These are phyloP conservation scores for Lizanozyma gosingica DNA, from an alignment of 1,139 yeast species.

Conservation along the genomic window DNA sequence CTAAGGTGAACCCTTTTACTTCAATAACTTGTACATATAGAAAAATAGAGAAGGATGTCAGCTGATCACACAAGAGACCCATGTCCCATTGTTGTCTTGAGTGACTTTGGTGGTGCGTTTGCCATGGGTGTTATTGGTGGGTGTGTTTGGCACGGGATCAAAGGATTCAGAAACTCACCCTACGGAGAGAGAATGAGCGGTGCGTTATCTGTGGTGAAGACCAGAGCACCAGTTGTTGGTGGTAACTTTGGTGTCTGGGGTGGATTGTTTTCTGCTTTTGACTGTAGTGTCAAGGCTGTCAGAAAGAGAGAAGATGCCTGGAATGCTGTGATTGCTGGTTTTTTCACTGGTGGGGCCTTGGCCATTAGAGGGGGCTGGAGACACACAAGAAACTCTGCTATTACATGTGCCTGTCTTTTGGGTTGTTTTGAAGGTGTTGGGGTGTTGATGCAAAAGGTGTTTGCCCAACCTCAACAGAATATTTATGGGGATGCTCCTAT, in stretches of 20 bases:
- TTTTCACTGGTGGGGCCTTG: constrained; percentile 95
- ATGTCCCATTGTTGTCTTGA: constrained; percentile 91
- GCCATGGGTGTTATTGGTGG: constrained; percentile 99
- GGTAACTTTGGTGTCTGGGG: constrained; percentile 99
- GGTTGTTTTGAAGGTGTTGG: constrained; percentile 99
- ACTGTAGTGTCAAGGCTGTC: constrained; percentile 89
- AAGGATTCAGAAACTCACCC: constrained; percentile 97
- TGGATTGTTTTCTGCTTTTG: constrained; percentile 91
- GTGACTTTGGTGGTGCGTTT: constrained; percentile 98
- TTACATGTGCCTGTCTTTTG: constrained; percentile 92
- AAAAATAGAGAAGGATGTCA: constrained; percentile 57
- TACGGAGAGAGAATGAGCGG: constrained; percentile 91
- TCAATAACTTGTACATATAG: no score
- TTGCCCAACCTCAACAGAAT: constrained; percentile 35
- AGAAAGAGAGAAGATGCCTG: constrained; percentile 98
- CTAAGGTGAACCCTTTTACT: no score
- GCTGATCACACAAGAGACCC: constrained; percentile 99
- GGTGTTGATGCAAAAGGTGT: constrained; percentile 84
- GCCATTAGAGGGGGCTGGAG: constrained; percentile 99
- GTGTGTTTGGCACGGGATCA: constrained; percentile 96
- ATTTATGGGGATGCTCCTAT: not conserved
- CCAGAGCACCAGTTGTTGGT: constrained; percentile 97
- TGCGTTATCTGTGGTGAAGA: constrained; percentile 81
- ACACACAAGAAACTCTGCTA: constrained; percentile 93
- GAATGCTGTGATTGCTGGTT: constrained; percentile 97